These are phyloP conservation scores for Talaromyces proteolyticus DNA, from an alignment of 495 filamentous ascomycete species.

Conservation along the genomic window DNA sequence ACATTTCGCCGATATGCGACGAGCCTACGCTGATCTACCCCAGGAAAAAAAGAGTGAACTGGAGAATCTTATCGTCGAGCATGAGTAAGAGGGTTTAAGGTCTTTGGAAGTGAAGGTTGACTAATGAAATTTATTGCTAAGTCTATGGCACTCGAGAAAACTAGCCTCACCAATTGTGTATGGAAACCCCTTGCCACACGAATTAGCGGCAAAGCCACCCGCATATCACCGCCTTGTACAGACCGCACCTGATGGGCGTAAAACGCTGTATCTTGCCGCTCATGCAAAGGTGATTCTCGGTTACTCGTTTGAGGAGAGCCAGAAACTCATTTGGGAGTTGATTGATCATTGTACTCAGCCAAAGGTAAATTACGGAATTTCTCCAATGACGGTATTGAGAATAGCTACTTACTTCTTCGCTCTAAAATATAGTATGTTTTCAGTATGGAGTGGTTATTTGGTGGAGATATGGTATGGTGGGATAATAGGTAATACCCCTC, in stretches of 20 bases:
- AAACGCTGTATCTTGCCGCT: slow-evolving; percentile 16
- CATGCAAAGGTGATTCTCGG: slow-evolving; percentile 15
- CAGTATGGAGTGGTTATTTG: slow-evolving; percentile 16
- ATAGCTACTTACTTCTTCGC: neutral
- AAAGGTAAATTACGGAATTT: slow-evolving; percentile 7
- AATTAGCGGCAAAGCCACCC: slow-evolving; percentile 15
- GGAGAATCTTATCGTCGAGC: slow-evolving; percentile 14
- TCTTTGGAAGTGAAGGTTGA: no score
- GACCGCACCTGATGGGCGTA: slow-evolving; percentile 14
- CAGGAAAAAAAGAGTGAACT: slow-evolving; percentile 12
- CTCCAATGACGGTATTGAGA: neutral
- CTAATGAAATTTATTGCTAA: no score
- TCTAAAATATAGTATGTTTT: slow-evolving; percentile 16
- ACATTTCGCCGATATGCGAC: slow-evolving; percentile 16
- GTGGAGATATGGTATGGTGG: slow-evolving; percentile 20
- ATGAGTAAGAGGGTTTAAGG: slow-evolving; percentile 11
- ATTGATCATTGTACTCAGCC: slow-evolving; percentile 17
- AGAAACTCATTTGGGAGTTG: slow-evolving; percentile 16
- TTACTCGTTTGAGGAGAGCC: slow-evolving; percentile 10
- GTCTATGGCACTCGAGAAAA: slow-evolving; percentile 17
- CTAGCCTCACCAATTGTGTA: slow-evolving; percentile 14
- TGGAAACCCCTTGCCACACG: slow-evolving; percentile 16
- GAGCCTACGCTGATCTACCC: slow-evolving; percentile 12
- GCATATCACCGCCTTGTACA: slow-evolving; percentile 16
- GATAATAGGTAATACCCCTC: slow-evolving; percentile 16